These are phyloP conservation scores for Neopestalotiopsis clavispora DNA, from an alignment of 2,329 filamentous ascomycete species.

Conservation along the genomic window DNA sequence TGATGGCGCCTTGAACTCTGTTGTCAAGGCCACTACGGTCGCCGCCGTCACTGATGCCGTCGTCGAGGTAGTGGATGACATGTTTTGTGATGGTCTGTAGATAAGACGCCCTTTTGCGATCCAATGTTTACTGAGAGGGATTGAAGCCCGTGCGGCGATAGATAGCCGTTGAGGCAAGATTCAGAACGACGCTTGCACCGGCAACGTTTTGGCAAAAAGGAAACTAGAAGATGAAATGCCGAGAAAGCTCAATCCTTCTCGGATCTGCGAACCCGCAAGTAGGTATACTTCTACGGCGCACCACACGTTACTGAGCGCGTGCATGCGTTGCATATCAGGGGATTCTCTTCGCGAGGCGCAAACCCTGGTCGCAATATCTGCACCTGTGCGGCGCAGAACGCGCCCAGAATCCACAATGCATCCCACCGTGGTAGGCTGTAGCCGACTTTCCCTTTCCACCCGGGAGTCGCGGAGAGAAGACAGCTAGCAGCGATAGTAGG, in stretches of 20 bases:
- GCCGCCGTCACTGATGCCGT: background rate
- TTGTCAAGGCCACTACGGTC: constrained; percentile 23
- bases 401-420: background rate
- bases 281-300: background rate
- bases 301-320: background rate
- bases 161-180: background rate
- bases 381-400: background rate
- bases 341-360: background rate
- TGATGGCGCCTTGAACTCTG: constrained; percentile 26
- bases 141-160: background rate
- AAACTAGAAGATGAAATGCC: constrained; percentile 1
- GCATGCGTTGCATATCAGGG: background rate
- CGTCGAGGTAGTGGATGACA: background rate
- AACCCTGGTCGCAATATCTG: background rate
- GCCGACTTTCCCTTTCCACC: background rate
- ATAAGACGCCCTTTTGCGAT: background rate
- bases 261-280: background rate
- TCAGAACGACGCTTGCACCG: background rate
- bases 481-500: background rate
- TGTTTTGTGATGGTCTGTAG: background rate
- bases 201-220: background rate
- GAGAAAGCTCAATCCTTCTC: background rate
- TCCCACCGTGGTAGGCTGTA: background rate
- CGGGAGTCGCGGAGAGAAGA: background rate
- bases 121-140: background rate